Evolutionary conservation across 2,329 filamentous ascomycete species (phyloP).

Genomic region (Rhexocercosporidium sp.): DNA sequence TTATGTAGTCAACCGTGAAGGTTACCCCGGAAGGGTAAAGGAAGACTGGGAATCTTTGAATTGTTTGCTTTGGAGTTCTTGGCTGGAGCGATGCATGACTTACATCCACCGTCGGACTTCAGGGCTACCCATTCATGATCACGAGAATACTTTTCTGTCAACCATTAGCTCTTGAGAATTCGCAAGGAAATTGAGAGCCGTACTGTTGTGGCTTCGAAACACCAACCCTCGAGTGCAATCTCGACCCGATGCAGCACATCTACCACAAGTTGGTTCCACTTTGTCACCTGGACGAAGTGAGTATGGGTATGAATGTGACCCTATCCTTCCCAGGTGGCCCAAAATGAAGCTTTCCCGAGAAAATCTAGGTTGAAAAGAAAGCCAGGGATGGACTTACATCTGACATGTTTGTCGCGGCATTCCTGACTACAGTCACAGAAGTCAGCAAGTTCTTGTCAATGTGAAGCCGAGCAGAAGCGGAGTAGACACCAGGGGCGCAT

Average conservation of each 20-base stretch:
- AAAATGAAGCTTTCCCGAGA: neutral
- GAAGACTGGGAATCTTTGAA: too few species aligned
- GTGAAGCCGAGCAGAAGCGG: neutral
- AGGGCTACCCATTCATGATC: constrained; percentile 17
- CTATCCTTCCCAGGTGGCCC: neutral
- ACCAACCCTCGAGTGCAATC: constrained; percentile 28
- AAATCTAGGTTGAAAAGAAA: neutral
- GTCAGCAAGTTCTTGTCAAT: constrained; percentile 1
- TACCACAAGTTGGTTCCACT: constrained; percentile 28
- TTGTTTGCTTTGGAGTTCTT: too few species aligned
- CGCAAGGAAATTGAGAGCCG: neutral
- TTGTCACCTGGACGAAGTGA: constrained; percentile 28
- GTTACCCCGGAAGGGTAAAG: neutral
- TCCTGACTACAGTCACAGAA: constrained; percentile 20
- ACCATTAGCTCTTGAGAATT: neutral
- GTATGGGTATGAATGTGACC: neutral
- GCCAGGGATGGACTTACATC: constrained; percentile 20
- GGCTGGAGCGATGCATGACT: neutral
- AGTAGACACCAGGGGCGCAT: neutral
- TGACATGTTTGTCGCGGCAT: constrained; percentile 29
- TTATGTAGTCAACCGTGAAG: neutral
- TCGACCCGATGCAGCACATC: constrained; percentile 24
- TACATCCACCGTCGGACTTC: neutral
- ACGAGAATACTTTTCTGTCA: constrained; percentile 20
- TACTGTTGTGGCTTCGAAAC: constrained; percentile 30